Conservation (phyloP, 441 rosid species). For the Eugenia klotzschiana region DNA sequence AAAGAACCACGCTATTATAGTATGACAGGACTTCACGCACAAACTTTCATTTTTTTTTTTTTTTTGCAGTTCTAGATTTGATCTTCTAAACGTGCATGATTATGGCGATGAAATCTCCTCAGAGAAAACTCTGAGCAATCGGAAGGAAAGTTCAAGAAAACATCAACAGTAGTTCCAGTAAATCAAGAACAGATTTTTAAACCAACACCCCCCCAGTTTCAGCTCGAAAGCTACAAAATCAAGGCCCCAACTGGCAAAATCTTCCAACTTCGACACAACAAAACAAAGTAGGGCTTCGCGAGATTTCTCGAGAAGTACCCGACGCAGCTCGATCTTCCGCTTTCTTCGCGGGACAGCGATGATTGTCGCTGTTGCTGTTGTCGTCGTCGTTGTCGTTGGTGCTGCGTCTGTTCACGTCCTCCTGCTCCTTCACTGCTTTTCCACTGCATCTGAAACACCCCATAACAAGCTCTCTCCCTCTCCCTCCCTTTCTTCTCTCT, state of each 20-base stretch:
- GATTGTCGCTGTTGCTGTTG: neutral
- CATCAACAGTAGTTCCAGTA: neutral
- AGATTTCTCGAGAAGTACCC: neutral
- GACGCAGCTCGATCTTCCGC: neutral
- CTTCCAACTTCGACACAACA: neutral
- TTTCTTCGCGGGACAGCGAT: neutral
- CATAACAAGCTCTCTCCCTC: neutral
- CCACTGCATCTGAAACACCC: slow-evolving; percentile 5
- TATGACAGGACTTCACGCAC: neutral
- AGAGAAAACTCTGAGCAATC: neutral
- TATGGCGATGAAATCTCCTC: neutral
- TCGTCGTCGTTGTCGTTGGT: neutral
- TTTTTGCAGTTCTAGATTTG: neutral
- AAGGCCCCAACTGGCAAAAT: neutral
- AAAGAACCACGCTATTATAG: neutral
- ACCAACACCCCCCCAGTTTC: neutral
- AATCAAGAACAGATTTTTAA: neutral
- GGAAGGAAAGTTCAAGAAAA: neutral
- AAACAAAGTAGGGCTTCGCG: neutral
- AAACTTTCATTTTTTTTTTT: neutral
- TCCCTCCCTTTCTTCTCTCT: neutral
- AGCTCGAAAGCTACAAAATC: neutral
- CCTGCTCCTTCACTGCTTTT: neutral
- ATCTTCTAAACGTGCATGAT: neutral
- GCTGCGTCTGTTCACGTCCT: neutral